phyloP scores from a whole-genome alignment of 2,329 filamentous ascomycete genomes.

The Aspergillus viridinutans region DNA sequence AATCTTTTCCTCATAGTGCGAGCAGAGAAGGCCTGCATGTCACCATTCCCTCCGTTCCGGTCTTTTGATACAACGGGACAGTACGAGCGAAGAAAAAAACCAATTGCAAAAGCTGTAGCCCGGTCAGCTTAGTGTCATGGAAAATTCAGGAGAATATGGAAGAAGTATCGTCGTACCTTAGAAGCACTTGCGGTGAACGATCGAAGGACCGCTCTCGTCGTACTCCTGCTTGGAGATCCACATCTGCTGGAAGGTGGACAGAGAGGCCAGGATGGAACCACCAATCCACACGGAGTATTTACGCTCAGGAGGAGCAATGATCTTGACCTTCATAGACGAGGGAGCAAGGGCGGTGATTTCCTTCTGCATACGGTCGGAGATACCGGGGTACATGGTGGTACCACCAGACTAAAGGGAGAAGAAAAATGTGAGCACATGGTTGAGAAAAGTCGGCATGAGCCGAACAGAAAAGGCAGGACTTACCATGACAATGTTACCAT shows the following conservation, averaged over 20 bases:
- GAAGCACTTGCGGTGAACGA: conserved; percentile 99
- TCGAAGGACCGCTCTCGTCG: conserved; percentile 99
- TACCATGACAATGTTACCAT: conserved; percentile 99
- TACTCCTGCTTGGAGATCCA: conserved; percentile 99
- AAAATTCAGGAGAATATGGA: neutral
- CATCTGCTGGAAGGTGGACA: conserved; percentile 99
- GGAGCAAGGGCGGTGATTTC: conserved; percentile 99
- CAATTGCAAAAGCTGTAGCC: conserved; percentile 20
- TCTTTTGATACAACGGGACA: conserved; percentile 42
- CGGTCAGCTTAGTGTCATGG: neutral
- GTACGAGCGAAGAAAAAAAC: conserved; percentile 36
- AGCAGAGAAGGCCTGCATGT: conserved; percentile 36
- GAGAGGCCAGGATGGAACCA: conserved; percentile 98
- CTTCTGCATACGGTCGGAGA: conserved; percentile 99
- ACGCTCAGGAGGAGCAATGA: conserved; percentile 99
- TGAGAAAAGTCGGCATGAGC: neutral
- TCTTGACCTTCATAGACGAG: conserved; percentile 99
- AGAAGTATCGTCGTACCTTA: conserved; percentile 58
- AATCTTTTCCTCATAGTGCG: conserved; percentile 36
- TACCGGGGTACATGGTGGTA: conserved; percentile 99
- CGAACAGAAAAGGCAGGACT: conserved; percentile 35
- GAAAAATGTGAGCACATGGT: neutral
- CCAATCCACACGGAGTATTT: conserved; percentile 99
- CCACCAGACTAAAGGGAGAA: conserved; percentile 74
- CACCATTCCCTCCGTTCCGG: conserved; percentile 35